Conservation (phyloP, 108 stramenopile species). For the Fragilaria radians region DNA sequence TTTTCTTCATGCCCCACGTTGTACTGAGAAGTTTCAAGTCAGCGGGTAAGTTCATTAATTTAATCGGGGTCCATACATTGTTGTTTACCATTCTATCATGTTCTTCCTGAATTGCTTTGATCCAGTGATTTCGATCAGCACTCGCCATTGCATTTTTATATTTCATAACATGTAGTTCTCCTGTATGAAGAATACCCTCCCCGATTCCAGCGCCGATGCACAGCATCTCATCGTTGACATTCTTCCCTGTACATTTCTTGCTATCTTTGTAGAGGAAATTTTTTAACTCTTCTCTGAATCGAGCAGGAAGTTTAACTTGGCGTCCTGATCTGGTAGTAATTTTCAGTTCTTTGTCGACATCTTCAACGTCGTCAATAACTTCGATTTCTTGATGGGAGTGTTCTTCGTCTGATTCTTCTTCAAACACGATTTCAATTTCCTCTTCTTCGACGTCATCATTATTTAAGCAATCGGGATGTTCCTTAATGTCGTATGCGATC, state of each 20-base stretch:
- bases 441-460: slow-evolving; percentile 4
- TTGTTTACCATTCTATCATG: slow-evolving; percentile 25
- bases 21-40: slow-evolving; percentile 21
- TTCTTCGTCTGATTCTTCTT: slow-evolving; percentile 2
- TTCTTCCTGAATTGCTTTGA: slow-evolving; percentile 27
- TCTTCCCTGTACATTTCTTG: too few relatives aligned
- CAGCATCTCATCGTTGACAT: too few relatives aligned
- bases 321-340: neutral
- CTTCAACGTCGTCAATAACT: too few relatives aligned
- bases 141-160: slow-evolving; percentile 29
- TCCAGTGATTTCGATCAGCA: slow-evolving; percentile 23
- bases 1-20: slow-evolving; percentile 46
- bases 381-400: too few relatives aligned
- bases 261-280: too few relatives aligned
- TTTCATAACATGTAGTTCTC: slow-evolving; percentile 33
- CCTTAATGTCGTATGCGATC: neutral
- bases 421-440: neutral
- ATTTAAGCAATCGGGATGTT: neutral
- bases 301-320: neutral
- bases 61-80: slow-evolving; percentile 13
- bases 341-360: too few relatives aligned
- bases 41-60: slow-evolving; percentile 10
- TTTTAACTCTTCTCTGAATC: neutral
- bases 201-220: slow-evolving; percentile 32
- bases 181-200: slow-evolving; percentile 26